Base-by-base conservation (phyloP, 192 early-diverging fungal species). In the Phlyctochytrium bullatum region DNA sequence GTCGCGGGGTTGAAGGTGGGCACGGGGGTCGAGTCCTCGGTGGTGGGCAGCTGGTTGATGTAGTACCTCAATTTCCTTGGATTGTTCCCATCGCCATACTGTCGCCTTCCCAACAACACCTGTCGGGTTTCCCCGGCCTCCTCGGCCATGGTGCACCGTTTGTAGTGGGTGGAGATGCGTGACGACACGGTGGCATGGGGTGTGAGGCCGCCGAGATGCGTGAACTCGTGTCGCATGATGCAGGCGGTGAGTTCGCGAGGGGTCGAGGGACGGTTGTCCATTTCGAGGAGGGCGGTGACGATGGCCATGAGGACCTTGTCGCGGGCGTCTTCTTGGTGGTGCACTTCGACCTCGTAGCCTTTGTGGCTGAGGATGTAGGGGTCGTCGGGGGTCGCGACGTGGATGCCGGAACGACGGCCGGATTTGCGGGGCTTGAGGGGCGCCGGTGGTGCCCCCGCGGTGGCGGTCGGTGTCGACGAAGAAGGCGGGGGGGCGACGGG, bases 161-260 rank as follows among this genome's bases (percentile, higher is more conserved):
- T 71, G 54, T 63, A 71, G 54, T 71, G 62, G 14, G 62, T 71
- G 17, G 69, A 71, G 30, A 71, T 71, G 17, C 69, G 47, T 20
- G 69, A 71, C 24, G 69, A 71, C n/a, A 71, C 36, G 20, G 69
- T 71, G 0, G 69, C 69, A 31, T 71, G 69, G 2, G 69, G 69
- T 6, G 69, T 71, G 17, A 35, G 61, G 14, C 69, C 69, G 23
- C 69, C 69, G n/a, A 71, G 54, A 58, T 71, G 69, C 28, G 69
- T 62, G 34, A 63, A 71, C n/a, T 36, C 24, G 54, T 71, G 52
- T 12, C 14, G 52, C 14, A 71, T 52, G 34, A 71, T 71, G 14
- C 14, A 1, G 10, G 24, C 35, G 3, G 69, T 71, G 61, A 71
- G 51, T 28, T 71, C 69, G 34, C 57, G 51, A 25, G 69, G 69